These are phyloP conservation scores for Knufia fluminis DNA, from an alignment of 2,329 filamentous ascomycete genomes.

Conservation along the genomic window DNA sequence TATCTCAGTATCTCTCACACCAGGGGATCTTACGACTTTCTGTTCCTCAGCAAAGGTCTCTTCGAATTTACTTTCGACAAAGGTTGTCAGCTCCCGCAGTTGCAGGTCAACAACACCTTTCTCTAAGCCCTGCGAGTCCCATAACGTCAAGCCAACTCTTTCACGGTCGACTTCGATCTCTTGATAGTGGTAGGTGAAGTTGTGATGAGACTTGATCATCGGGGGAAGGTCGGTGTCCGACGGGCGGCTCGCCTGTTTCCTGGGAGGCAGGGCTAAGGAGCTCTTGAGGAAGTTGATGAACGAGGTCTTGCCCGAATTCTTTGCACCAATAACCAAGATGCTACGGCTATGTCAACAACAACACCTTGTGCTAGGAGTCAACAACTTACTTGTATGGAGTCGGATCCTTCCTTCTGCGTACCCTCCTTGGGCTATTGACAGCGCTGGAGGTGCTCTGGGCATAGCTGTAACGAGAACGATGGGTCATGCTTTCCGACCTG, in stretches of 20 bases:
- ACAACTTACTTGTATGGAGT: conserved; percentile 90
- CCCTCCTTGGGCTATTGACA: conserved; percentile 83
- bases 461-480: conserved; percentile 93
- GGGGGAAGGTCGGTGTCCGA: conserved; percentile 50
- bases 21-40: conserved; percentile 89
- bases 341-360: conserved; percentile 37
- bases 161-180: conserved; percentile 93
- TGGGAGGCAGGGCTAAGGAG: conserved; percentile 70
- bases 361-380: not conserved
- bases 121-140: conserved; percentile 93
- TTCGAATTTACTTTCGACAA: conserved; percentile 96
- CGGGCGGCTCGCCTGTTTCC: conserved; percentile 55
- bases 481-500: conserved; percentile 87
- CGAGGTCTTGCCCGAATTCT: conserved; percentile 85
- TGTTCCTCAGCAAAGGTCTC: conserved; percentile 96
- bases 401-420: conserved; percentile 90
- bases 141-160: conserved; percentile 82
- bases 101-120: conserved; percentile 93
- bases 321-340: conserved; percentile 80
- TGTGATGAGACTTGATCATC: conserved; percentile 48
- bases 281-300: conserved; percentile 93
- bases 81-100: conserved; percentile 78
- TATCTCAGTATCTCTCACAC: conserved; percentile 91
- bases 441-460: conserved; percentile 84
- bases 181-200: conserved; percentile 79